Conservation (phyloP, 768 basidiomycete genomes). For the Coprinopsis cinerea region DNA sequence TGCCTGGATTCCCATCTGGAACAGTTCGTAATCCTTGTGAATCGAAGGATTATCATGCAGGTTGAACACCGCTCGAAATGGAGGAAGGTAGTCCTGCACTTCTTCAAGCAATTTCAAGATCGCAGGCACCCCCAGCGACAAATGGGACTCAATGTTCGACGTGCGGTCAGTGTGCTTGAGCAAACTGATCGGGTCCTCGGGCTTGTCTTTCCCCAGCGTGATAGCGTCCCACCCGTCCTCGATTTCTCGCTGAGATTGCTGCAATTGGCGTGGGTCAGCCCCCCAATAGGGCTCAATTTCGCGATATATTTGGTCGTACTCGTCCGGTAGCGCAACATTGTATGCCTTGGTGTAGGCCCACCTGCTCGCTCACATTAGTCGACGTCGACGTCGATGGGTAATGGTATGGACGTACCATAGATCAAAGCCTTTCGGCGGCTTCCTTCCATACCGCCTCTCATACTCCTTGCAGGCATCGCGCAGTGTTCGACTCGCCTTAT, state of each 20-base stretch:
- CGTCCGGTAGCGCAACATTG: conserved; percentile 74
- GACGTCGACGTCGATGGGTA: background rate
- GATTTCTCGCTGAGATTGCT: conserved; percentile 27
- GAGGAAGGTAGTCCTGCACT: conserved; percentile 36
- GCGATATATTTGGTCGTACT: conserved; percentile 68
- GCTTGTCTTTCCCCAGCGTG: conserved; percentile 32
- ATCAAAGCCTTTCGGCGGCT: conserved; percentile 85
- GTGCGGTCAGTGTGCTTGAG: conserved; percentile 29
- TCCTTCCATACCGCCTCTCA: conserved; percentile 60
- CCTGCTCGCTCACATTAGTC: conserved; percentile 21
- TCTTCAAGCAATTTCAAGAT: conserved; percentile 32
- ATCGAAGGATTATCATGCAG: conserved; percentile 39
- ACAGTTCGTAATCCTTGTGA: conserved; percentile 27
- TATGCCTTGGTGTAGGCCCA: conserved; percentile 59
- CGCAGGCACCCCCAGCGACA: conserved; percentile 21
- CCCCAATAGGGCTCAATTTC: conserved; percentile 86
- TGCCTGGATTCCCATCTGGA: conserved; percentile 22
- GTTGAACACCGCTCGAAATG: conserved; percentile 39
- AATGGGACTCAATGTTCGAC: conserved; percentile 30
- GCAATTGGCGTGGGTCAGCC: conserved; percentile 39
- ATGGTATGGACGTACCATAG: conserved; percentile 54
- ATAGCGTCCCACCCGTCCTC: conserved; percentile 34
- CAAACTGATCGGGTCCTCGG: conserved; percentile 20
- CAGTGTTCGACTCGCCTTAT: conserved; percentile 69
- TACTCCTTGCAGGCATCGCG: conserved; percentile 75